These are phyloP conservation scores for Porodaedalea pini DNA, from an alignment of 1,284 basidiomycete genomes.

Conservation along the genomic window DNA sequence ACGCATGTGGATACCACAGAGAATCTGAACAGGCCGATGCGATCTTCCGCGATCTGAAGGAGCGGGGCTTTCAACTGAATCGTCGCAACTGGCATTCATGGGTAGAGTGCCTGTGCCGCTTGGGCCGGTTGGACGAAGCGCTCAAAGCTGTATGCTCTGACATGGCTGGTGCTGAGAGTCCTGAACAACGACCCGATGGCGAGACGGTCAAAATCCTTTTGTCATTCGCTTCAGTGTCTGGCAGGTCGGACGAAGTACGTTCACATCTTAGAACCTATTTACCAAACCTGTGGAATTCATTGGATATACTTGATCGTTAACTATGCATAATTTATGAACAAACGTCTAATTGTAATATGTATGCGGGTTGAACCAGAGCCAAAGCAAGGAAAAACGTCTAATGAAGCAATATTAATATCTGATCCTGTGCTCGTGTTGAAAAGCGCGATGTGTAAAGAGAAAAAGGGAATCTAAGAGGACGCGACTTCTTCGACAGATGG, in stretches of 20 bases:
- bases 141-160: conserved; percentile 59
- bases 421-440: conserved; percentile 11
- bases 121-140: conserved; percentile 66
- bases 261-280: conserved; percentile 20
- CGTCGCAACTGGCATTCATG: conserved; percentile 73
- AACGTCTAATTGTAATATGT: conserved; percentile 1
- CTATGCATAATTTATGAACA: neutral
- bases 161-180: conserved; percentile 50
- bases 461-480: conserved; percentile 15
- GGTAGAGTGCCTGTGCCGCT: conserved; percentile 84
- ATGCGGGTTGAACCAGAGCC: conserved; percentile 13
- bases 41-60: conserved; percentile 50
- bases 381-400: neutral
- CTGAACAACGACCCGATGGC: conserved; percentile 40
- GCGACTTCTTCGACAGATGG: conserved; percentile 75
- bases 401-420: neutral
- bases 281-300: neutral
- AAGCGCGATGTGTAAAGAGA: conserved; percentile 22
- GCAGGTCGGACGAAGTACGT: conserved; percentile 44
- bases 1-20: conserved; percentile 71
- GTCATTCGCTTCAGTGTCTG: conserved; percentile 46
- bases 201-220: conserved; percentile 50
- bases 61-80: conserved; percentile 52
- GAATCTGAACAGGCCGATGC: conserved; percentile 48
- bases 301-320: neutral